Percentiles rank a stretch among this genome's conserved stretches.
These are phyloP conservation scores for Rhodocollybia butyracea DNA, from an alignment of 768 basidiomycete species.

Conservation along the genomic window DNA sequence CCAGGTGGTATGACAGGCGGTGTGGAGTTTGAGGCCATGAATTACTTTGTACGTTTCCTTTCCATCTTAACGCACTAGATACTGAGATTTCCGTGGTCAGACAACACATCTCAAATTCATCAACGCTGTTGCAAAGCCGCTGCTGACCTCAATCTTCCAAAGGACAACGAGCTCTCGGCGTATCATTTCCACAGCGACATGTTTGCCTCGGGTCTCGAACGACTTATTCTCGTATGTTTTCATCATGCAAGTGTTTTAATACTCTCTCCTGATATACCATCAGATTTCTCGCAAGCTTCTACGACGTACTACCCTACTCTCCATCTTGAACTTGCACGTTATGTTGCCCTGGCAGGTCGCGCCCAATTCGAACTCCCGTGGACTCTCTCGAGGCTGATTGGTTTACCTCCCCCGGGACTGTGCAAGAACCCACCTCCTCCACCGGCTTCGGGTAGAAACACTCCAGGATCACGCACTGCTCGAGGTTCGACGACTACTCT, in stretches of 20 bases:
- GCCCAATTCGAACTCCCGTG: conserved; percentile 80
- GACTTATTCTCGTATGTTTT: conserved; percentile 71
- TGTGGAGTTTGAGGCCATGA: conserved; percentile 97
- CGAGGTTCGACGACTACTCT: not conserved
- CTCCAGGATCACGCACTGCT: conserved; percentile 8
- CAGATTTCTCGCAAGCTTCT: conserved; percentile 93
- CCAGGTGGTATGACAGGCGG: conserved; percentile 99
- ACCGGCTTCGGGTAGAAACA: conserved; percentile 15
- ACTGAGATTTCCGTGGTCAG: conserved; percentile 34
- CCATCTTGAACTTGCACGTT: conserved; percentile 91
- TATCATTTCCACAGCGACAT: conserved; percentile 82
- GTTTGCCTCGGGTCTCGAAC: conserved; percentile 88
- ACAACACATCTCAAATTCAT: conserved; percentile 85
- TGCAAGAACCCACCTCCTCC: conserved; percentile 37
- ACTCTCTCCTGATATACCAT: not conserved
- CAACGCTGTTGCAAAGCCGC: conserved; percentile 73
- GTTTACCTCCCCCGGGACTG: conserved; percentile 66
- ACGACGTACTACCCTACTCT: conserved; percentile 91
- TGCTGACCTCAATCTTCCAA: conserved; percentile 61
- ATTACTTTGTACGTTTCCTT: conserved; percentile 74
- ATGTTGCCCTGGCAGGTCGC: conserved; percentile 62
- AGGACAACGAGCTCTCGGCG: conserved; percentile 73
- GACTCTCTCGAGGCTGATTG: conserved; percentile 75
- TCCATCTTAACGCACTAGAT: not conserved
- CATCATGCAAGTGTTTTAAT: not conserved